Base-by-base conservation (phyloP, 805 yeast species). In the Candida taoyuanica region DNA sequence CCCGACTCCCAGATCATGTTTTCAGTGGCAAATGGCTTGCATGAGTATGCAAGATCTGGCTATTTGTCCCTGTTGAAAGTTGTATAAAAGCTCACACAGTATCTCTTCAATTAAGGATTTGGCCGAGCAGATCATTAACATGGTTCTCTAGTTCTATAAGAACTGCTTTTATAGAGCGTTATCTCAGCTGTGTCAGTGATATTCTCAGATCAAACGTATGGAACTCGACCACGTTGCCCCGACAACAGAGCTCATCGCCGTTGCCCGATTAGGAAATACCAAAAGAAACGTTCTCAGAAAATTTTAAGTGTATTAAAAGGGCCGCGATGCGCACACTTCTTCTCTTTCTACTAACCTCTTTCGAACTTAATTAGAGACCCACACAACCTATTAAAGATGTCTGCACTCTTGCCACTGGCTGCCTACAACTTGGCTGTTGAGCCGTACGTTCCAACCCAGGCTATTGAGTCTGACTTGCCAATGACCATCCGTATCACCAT, bases 371-470 rank as follows among this genome's bases (percentile, higher is more conserved):
- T 14, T 17, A 25, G 15, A 7, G 9, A 27, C 29, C 26, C 31
- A 31, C 20, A 14, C 27, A 21, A 29, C 29, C 19, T 19, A 27
- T 33, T 24, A 19, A 53, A 26, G 43, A 84, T 84, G 94, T 67
- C 93, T 51, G 71, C 74, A 39, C 65, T 87, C 63, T 64, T 85
- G 49, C 97, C 98, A 47, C 69, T 89, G 62, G 82, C 95, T 49
- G 80, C 96, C 15, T 89, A 79, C 71, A 82, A 82, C 70, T 72
- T 87, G 64, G 87, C 85, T 53, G 74, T 91, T 48, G 71, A 74
- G 63, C 98, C 98, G 53, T 93, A 83, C 60, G 70, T 76, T 52
- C 95, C 96, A 51, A 79, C 80, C 30, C 88, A 88, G 36, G 95
- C 96, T 43, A 78, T 85, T 58, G 85, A 82, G 48, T 82, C 78